A percentile compares a stretch with the other conserved stretches of the same genome.
Conservation (phyloP, 257 asterid species). For the Prunella vulgaris region DNA sequence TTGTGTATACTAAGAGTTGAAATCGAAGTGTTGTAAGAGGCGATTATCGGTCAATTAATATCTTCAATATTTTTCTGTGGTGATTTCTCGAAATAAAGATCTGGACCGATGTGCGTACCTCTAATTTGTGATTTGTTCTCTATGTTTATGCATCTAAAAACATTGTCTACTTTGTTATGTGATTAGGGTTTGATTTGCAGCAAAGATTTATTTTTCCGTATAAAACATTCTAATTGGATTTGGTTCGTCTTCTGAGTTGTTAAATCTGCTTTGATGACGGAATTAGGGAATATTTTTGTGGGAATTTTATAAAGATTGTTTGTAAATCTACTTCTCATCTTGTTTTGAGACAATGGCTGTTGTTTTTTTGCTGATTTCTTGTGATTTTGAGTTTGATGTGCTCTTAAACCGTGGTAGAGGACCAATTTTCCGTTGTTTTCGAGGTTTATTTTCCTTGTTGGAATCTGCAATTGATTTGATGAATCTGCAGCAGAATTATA, state of each 20-base stretch:
- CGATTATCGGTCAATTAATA: not conserved
- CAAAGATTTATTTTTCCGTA: not conserved
- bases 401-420: not conserved
- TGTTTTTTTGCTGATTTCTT: not conserved
- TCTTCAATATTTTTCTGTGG: not conserved
- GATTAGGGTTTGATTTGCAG: not conserved
- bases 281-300: not conserved
- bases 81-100: not conserved
- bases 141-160: too few relatives aligned
- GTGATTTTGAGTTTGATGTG: not conserved
- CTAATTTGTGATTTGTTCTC: not conserved
- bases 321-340: not conserved
- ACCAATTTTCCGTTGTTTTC: not conserved
- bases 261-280: not conserved
- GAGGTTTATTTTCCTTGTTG: not conserved
- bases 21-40: constrained; percentile 11
- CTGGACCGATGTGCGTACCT: not conserved
- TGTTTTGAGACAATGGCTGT: not conserved
- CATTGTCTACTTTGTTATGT: not conserved
- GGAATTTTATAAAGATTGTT: not conserved
- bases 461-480: not conserved
- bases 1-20: not conserved
- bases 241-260: not conserved
- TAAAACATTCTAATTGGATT: not conserved
- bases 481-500: not conserved